These are phyloP conservation scores for Copromyces sp. DNA, from an alignment of 495 filamentous ascomycete species.

Conservation along the genomic window DNA sequence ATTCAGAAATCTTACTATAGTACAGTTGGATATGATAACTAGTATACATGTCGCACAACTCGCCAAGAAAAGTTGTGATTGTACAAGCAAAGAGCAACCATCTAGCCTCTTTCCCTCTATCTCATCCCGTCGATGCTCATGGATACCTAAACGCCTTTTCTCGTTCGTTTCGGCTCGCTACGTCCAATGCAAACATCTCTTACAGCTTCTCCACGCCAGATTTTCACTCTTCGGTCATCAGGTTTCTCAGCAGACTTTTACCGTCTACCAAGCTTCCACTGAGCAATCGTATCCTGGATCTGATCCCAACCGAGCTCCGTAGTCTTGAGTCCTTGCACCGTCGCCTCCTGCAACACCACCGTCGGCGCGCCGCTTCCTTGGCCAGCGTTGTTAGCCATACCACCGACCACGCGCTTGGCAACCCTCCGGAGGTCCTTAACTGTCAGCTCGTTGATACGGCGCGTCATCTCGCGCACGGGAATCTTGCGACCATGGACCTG, in stretches of 20 bases:
- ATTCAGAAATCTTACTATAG: background rate
- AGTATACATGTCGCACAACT: background rate
- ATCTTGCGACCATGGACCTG: constrained; percentile 91
- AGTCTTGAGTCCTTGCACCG: constrained; percentile 38
- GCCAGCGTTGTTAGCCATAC: constrained; percentile 64
- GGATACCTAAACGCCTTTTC: background rate
- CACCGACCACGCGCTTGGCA: constrained; percentile 69
- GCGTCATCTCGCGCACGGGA: constrained; percentile 86
- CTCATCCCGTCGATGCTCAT: background rate
- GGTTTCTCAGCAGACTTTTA: constrained; percentile 3
- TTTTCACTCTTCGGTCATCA: background rate
- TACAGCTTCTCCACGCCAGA: background rate
- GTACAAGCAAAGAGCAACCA: background rate
- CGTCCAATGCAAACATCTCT: background rate
- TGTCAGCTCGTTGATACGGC: constrained; percentile 70
- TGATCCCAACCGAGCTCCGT: constrained; percentile 67
- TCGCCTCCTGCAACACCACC: constrained; percentile 82
- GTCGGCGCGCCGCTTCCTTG: constrained; percentile 83
- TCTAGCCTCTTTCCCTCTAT: background rate
- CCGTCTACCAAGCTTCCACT: constrained; percentile 67
- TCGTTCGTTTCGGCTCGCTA: background rate
- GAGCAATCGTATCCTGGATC: constrained; percentile 73
- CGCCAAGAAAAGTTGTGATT: background rate
- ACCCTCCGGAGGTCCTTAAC: constrained; percentile 76
- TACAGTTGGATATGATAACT: background rate